Conservation (phyloP, 306 rosid species). For the Trifolium pratense region DNA sequence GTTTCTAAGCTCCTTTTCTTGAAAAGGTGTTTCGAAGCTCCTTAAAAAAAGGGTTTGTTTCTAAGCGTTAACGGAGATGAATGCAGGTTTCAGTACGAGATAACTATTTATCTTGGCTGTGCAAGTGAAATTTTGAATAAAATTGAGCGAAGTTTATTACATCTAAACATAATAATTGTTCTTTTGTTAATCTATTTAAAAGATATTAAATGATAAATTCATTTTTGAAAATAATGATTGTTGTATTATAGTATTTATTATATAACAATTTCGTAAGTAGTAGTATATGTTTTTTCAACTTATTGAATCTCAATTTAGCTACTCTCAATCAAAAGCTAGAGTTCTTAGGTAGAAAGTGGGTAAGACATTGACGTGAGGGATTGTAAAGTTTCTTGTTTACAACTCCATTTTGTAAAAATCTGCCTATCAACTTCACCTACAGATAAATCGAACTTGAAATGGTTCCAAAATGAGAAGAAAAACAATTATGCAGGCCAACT, state of each 20-base stretch:
- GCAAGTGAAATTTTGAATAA: neutral
- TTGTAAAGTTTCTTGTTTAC: neutral
- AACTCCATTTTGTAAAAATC: neutral
- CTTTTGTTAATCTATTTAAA: neutral
- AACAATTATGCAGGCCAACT: no score
- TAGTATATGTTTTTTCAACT: neutral
- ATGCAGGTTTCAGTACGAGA: neutral
- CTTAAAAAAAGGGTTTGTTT: neutral
- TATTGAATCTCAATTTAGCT: neutral
- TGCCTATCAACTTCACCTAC: neutral
- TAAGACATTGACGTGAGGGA: neutral
- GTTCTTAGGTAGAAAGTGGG: neutral
- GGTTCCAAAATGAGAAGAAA: no score
- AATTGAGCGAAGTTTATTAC: neutral
- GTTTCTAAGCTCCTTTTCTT: neutral
- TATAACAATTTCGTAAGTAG: neutral
- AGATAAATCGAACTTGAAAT: neutral
- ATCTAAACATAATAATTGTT: no score
- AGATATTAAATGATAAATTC: neutral
- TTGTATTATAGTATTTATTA: no score
- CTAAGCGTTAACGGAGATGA: neutral
- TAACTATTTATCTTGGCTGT: neutral
- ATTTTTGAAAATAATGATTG: no score
- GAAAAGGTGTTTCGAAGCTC: no score
- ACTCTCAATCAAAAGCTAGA: neutral